Evolutionary conservation across 139 green algal species (phyloP), one percentile per base, ranked within the genome.

Genomic region (Diplosphaera chodatii): DNA sequence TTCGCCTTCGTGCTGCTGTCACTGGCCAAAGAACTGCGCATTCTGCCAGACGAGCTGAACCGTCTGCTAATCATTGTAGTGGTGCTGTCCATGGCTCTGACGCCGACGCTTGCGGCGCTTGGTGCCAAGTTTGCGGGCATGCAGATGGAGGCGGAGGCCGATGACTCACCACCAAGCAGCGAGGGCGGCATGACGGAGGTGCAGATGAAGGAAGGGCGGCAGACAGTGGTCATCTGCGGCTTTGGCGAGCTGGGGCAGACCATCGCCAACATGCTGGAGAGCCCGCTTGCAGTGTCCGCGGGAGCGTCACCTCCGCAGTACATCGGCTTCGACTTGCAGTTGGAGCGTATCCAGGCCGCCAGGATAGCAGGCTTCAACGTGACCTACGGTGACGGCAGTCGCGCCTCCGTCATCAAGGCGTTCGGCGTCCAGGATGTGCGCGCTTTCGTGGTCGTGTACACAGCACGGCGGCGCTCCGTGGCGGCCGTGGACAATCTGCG

Each of bases 1-100:
- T 98, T 98, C 85, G 94, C 94, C 6, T 98, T 98, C 80, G 94
- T 98, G 66, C 86, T 98, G 71, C 88, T 98, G 55, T 86, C 85
- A 8, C 82, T 98, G 28, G 92, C 92, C 34, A 81, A 85, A 33
- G 74, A 89, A 74, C 85, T 97, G 10, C 78, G 89, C 33, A 77
- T 95, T 18, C 82, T 96, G 69, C 92, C 92, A 1, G 70, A 79
- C 40, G 84, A 95, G 37, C 86, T 97, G 40, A 96, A 95, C 74
- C 80, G 86, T 63, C 84, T 98, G 73, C 90, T 98, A 64, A 98
- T 98, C 81, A 95, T 97, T 56, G 88, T 92, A 76, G 86, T 96
- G 70, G 78, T 59, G 68, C 81, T 96, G 16, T 97, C 90, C 55
- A 98, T 98, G 93, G 93, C 90, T 2, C 83, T 97, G 30, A 98